phyloP scores from a whole-genome alignment of 805 yeast species.

The Ogataea dorogensis region DNA sequence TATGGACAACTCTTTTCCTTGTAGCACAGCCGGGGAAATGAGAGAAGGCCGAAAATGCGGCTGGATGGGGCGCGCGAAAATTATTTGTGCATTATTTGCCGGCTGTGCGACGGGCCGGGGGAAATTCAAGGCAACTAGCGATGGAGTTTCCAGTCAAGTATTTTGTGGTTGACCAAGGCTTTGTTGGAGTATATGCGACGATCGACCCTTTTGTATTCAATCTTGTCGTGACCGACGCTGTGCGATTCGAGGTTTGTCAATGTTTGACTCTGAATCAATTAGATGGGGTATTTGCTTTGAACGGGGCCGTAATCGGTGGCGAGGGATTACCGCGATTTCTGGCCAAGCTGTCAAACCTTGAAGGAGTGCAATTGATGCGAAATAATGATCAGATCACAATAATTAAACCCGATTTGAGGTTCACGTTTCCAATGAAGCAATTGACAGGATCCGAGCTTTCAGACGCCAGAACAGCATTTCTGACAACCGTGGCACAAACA shows the following conservation, averaged over 20 bases:
- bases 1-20: conserved; percentile 14
- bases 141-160: conserved; percentile 3
- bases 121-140: conserved; percentile 1
- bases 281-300: conserved; percentile 9
- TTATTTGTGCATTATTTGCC: neutral
- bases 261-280: conserved; percentile 5
- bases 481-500: conserved; percentile 8
- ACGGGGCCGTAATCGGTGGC: conserved; percentile 11
- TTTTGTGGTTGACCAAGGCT: neutral
- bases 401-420: conserved; percentile 14
- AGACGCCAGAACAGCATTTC: conserved; percentile 1
- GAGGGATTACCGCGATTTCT: conserved; percentile 7
- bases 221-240: conserved; percentile 10
- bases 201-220: conserved; percentile 4
- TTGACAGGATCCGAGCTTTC: conserved; percentile 1
- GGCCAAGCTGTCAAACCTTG: conserved; percentile 2
- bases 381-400: neutral
- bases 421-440: conserved; percentile 11
- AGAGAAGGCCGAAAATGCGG: conserved; percentile 9
- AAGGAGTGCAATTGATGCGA: neutral
- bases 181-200: conserved; percentile 4
- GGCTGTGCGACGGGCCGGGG: conserved; percentile 12
- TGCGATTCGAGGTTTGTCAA: conserved; percentile 6
- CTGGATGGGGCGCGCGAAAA: conserved; percentile 9
- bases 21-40: conserved; percentile 12